Percentiles rank a stretch among this genome's conserved stretches.
phyloP scores from a whole-genome alignment of 768 basidiomycete genomes.

The Pleurotus giganteus region DNA sequence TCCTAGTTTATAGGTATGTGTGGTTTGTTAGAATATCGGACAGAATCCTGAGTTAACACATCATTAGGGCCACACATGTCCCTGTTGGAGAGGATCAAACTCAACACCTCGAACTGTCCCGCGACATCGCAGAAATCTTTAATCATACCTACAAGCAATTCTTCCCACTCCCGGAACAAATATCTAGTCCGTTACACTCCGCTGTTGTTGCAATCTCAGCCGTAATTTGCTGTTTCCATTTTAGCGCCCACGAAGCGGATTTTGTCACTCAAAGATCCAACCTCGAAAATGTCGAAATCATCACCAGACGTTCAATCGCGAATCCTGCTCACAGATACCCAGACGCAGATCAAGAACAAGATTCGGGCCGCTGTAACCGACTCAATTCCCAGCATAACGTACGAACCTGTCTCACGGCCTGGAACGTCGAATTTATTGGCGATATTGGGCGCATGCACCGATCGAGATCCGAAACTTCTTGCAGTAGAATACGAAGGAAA shows the following conservation, averaged over 20 bases:
- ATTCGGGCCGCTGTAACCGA: constrained; percentile 86
- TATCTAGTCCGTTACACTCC: constrained; percentile 60
- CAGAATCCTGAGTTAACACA: not conserved
- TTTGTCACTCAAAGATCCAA: constrained; percentile 82
- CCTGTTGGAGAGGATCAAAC: constrained; percentile 97
- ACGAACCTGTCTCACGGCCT: constrained; percentile 76
- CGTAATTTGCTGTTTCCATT: not conserved
- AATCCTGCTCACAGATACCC: constrained; percentile 80
- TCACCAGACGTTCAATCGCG: constrained; percentile 75
- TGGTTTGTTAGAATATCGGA: not conserved
- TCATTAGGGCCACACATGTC: constrained; percentile 82
- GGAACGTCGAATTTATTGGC: constrained; percentile 80
- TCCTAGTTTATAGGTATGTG: constrained; percentile 76
- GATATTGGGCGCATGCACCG: constrained; percentile 75
- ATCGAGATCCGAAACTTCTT: constrained; percentile 40
- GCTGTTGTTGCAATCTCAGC: not conserved
- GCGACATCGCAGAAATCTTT: constrained; percentile 81
- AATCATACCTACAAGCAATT: constrained; percentile 65
- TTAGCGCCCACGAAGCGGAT: constrained; percentile 79
- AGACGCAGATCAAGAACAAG: constrained; percentile 60
- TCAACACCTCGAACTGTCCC: constrained; percentile 88
- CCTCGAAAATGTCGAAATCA: constrained; percentile 95
- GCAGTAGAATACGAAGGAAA: constrained; percentile 50
- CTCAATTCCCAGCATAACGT: constrained; percentile 70
- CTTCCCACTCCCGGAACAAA: constrained; percentile 71